A percentile compares a stretch with the other conserved stretches of the same genome.
Evolutionary conservation across 192 early-diverging fungal species (phyloP).

Genomic region (Gryganskiella cystojenkinii): DNA sequence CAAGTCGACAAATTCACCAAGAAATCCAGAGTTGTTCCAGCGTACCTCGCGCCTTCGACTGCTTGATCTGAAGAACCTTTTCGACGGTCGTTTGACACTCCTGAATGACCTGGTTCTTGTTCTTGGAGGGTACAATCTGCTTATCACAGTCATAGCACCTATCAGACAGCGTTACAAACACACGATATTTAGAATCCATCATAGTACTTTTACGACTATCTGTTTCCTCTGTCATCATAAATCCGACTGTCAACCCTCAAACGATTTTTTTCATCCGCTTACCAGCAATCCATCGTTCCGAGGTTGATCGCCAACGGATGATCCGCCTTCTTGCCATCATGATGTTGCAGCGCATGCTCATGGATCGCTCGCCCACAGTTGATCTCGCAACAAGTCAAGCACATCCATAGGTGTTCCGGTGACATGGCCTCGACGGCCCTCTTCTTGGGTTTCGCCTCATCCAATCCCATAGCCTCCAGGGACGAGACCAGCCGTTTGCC

Average conservation of each 20-base stretch:
- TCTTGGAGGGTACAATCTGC: constrained; percentile 20
- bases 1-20: background rate
- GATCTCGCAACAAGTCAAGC: constrained; percentile 40
- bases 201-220: background rate
- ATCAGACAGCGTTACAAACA: background rate
- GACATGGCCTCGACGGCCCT: constrained; percentile 5
- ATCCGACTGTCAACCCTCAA: background rate
- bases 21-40: background rate
- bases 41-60: constrained; percentile 34
- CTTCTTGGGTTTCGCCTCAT: constrained; percentile 3
- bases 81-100: constrained; percentile 24
- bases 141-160: constrained; percentile 54
- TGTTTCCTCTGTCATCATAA: too few relatives aligned
- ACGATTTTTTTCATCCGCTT: background rate
- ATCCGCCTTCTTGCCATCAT: constrained; percentile 17
- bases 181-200: background rate
- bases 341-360: constrained; percentile 31
- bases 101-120: constrained; percentile 34
- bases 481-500: constrained; percentile 9
- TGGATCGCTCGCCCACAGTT: constrained; percentile 40
- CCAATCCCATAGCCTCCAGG: background rate
- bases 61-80: constrained; percentile 10
- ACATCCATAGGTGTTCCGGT: constrained; percentile 31
- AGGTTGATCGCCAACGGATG: constrained; percentile 45
- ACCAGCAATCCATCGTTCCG: constrained; percentile 37